Conservation (phyloP, 1,139 yeast genomes). For the Kurtzmaniella natalensis region DNA sequence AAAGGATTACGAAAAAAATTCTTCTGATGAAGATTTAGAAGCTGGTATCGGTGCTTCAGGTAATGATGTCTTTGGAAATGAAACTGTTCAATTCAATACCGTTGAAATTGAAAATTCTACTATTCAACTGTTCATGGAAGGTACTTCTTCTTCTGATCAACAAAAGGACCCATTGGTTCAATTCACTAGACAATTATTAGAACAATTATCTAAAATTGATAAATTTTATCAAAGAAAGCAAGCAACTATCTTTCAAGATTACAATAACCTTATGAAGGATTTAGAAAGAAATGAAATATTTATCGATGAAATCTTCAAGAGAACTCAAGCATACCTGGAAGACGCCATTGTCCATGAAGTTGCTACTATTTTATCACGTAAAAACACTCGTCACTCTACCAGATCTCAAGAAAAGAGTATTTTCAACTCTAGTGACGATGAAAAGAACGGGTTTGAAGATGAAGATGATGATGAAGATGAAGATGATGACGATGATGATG, state of each 20-base stretch:
- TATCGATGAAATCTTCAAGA: slow-evolving; percentile 25
- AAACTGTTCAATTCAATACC: slow-evolving; percentile 7
- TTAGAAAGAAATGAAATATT: slow-evolving; percentile 27
- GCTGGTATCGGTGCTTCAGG: slow-evolving; percentile 6
- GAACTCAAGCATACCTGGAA: slow-evolving; percentile 22
- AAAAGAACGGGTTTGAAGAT: slow-evolving; percentile 20
- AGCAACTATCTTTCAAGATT: slow-evolving; percentile 41
- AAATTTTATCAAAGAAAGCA: slow-evolving; percentile 51
- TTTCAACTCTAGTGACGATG: slow-evolving; percentile 15
- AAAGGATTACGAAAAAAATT: slow-evolving; percentile 7
- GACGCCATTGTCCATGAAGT: slow-evolving; percentile 8
- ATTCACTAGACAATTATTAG: slow-evolving; percentile 49
- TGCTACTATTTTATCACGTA: neutral
- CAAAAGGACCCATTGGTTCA: slow-evolving; percentile 43
- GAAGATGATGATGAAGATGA: slow-evolving; percentile 38
- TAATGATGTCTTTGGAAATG: neutral
- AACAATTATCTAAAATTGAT: slow-evolving; percentile 53
- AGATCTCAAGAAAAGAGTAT: slow-evolving; percentile 16
- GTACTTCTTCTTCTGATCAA: slow-evolving; percentile 7
- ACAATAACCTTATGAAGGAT: slow-evolving; percentile 40
- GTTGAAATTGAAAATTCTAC: slow-evolving; percentile 24
- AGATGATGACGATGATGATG: slow-evolving; percentile 39
- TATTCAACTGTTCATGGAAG: slow-evolving; percentile 24
- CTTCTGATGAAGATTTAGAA: slow-evolving; percentile 5
- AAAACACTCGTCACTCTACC: neutral